Percentiles rank a stretch among this genome's conserved stretches.
Conservation (phyloP, 768 basidiomycete genomes). For the Hypsizygus marmoreus region DNA sequence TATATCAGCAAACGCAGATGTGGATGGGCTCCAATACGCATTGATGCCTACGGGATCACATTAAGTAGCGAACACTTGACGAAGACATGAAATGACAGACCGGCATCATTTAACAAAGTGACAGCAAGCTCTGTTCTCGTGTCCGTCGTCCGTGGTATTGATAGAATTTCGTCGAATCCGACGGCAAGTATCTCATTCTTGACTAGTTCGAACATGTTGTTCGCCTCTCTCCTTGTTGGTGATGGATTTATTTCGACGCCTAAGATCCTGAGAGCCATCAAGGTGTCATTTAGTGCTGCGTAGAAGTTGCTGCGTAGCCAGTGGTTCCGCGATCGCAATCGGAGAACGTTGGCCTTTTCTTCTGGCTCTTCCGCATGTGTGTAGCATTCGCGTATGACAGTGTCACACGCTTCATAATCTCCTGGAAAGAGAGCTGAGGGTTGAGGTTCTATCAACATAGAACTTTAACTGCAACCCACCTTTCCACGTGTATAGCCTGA, state of each 20-base stretch:
- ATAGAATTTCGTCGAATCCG: conserved; percentile 68
- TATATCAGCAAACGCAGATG: conserved; percentile 57
- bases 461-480: conserved; percentile 33
- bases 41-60: conserved; percentile 48
- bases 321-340: conserved; percentile 63
- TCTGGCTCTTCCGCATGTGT: conserved; percentile 49
- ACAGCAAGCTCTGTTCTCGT: conserved; percentile 62
- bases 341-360: conserved; percentile 56
- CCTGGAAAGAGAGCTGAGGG: conserved; percentile 34
- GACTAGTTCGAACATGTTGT: conserved; percentile 68
- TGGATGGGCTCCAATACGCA: conserved; percentile 68
- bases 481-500: conserved; percentile 66
- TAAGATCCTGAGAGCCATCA: conserved; percentile 59
- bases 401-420: conserved; percentile 53
- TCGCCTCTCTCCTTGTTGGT: conserved; percentile 55
- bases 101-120: conserved; percentile 67
- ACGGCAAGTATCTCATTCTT: conserved; percentile 71
- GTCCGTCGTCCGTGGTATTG: conserved; percentile 64
- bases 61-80: background rate
- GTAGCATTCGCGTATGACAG: conserved; percentile 56
- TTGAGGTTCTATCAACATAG: background rate
- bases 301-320: conserved; percentile 60
- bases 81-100: conserved; percentile 28
- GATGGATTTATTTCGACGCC: conserved; percentile 60
- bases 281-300: conserved; percentile 58